A percentile compares a stretch with the other conserved stretches of the same genome.
Evolutionary conservation across 768 basidiomycete species (phyloP).

Genomic region (Psilocybe cubensis): DNA sequence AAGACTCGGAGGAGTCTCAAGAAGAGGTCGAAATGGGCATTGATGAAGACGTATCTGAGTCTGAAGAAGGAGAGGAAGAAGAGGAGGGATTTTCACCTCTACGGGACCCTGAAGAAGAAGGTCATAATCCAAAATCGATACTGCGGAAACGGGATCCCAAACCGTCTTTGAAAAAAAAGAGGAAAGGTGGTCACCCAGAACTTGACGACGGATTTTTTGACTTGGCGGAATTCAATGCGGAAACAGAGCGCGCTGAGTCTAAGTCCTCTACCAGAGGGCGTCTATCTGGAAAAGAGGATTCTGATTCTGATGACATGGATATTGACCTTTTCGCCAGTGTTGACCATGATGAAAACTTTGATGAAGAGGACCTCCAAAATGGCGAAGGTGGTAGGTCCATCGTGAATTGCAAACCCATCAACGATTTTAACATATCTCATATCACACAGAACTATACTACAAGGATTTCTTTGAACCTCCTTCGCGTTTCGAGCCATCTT

Average conservation of each 20-base stretch:
- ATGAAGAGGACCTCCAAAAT: conserved; percentile 50
- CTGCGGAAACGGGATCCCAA: conserved; percentile 24
- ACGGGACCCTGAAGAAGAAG: conserved; percentile 25
- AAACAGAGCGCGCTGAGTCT: conserved; percentile 80
- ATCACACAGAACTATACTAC: conserved; percentile 61
- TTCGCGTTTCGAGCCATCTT: too few relatives aligned
- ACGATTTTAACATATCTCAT: neutral
- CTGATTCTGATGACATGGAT: conserved; percentile 56
- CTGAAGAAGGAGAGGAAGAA: conserved; percentile 13
- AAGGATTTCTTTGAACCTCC: conserved; percentile 83
- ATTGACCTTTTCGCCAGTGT: conserved; percentile 74
- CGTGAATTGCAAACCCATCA: neutral
- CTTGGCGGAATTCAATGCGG: conserved; percentile 84
- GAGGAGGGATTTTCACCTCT: conserved; percentile 24
- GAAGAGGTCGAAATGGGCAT: conserved; percentile 15
- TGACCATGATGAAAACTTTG: conserved; percentile 42
- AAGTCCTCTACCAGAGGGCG: conserved; percentile 61
- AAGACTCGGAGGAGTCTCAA: conserved; percentile 17
- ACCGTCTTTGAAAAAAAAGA: conserved; percentile 30
- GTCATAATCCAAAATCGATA: conserved; percentile 31
- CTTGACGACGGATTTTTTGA: conserved; percentile 94
- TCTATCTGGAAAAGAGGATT: conserved; percentile 53
- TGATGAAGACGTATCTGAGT: conserved; percentile 16
- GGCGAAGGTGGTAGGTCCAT: conserved; percentile 42
- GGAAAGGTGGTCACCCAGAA: conserved; percentile 30